Evolutionary conservation across 306 rosid genomes (phyloP), one percentile per base, ranked within the genome.

Genomic region (Sesbania bispinosa): DNA sequence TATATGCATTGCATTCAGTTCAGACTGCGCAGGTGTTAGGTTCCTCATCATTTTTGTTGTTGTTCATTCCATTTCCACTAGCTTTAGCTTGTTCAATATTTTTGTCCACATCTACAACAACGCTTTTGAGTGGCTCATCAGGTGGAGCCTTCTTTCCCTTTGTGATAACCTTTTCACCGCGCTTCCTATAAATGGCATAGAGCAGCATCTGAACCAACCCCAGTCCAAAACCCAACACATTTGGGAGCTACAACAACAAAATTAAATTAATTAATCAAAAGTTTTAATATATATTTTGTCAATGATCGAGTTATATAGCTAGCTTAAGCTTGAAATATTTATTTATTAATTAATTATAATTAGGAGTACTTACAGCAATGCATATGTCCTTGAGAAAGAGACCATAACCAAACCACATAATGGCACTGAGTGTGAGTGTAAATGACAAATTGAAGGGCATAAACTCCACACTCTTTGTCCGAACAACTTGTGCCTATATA

Each of bases 391-490:
- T 81, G 26, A 87, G 86, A 46, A 85, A 71, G 35, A 88, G 75
- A 19, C 97, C 99, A 38, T 91, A 91, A 6, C 85, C 85, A 43
- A 95, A 91, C 99, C 97, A 95, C 85, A 82, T 81, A 2, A 83
- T 15, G 11, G 97, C 96, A 62, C 99, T 95, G 76, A 95, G 42
- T 26, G 99, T 89, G 10, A 89, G 93, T 53, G 86, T 89, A 39
- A 95, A 86, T 4, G 97, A 91, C 14, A 95, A 43, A 11, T 63
- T 61, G 79, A 91, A 89, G 14, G 97, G 93, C 96, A 91, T 91
- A 43, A 83, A 91, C 29, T 95, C 96, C 0, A 95, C 89, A 38
- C 99, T 95, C 63, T 72, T 89, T 2, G 97, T 85, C 23, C 88
- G 58, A 33, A 95, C 84, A 2, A 95, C 99, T 47, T 77, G 93